phyloP scores from a whole-genome alignment of 257 asterid genomes.

The Nicotiana tabacum region DNA sequence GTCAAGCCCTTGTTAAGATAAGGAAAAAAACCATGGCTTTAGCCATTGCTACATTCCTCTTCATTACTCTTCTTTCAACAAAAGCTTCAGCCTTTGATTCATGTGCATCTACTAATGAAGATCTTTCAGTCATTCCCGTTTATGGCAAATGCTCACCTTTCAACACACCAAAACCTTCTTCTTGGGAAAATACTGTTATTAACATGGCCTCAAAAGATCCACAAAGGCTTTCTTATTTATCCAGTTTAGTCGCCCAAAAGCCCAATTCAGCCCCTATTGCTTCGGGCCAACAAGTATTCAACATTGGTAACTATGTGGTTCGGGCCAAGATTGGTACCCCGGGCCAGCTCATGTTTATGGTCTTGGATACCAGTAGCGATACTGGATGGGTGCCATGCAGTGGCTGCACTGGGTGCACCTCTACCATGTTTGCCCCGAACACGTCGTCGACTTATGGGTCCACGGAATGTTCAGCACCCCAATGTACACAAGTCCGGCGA shows the following conservation, averaged over 20 bases:
- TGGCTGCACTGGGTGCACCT: constrained; percentile 68
- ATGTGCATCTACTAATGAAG: constrained; percentile 40
- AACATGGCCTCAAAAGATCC: constrained; percentile 75
- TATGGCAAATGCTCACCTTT: constrained; percentile 86
- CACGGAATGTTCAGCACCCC: constrained; percentile 60
- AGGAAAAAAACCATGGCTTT: constrained; percentile 28
- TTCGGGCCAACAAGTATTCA: constrained; percentile 57
- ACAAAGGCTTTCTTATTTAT: constrained; percentile 51
- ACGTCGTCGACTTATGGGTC: constrained; percentile 54
- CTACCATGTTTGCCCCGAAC: constrained; percentile 48
- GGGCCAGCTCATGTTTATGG: constrained; percentile 82
- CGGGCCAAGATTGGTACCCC: constrained; percentile 82
- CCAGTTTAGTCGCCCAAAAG: constrained; percentile 52
- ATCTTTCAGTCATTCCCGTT: constrained; percentile 65
- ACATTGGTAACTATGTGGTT: constrained; percentile 59
- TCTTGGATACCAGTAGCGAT: constrained; percentile 75
- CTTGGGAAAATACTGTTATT: constrained; percentile 49
- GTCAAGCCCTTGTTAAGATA: background rate
- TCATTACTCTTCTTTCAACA: constrained; percentile 36
- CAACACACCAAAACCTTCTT: constrained; percentile 39
- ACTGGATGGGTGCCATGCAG: constrained; percentile 89
- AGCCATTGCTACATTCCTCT: constrained; percentile 24
- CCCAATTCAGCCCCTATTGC: constrained; percentile 58
- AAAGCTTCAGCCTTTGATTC: constrained; percentile 38
- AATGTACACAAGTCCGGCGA: constrained; percentile 64